Evolutionary conservation across 2,329 filamentous ascomycete genomes (phyloP).

Genomic region (Penicillium griseofulvum): DNA sequence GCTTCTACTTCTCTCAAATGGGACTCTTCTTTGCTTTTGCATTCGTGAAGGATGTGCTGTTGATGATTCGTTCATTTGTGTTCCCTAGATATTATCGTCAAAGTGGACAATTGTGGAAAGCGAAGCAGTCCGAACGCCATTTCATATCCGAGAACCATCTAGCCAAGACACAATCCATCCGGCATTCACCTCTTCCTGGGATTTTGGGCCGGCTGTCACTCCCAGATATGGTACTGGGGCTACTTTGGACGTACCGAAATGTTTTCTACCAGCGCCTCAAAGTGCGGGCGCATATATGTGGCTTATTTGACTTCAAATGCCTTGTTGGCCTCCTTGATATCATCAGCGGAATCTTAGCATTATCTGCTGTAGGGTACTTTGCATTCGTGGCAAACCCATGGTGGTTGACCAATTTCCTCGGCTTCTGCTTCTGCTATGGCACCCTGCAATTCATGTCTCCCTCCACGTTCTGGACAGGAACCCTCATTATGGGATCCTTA

Average conservation of each 20-base stretch:
- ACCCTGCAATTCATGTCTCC: slow-evolving; percentile 82
- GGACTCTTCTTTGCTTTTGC: slow-evolving; percentile 74
- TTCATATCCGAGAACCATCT: slow-evolving; percentile 24
- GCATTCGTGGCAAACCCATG: slow-evolving; percentile 60
- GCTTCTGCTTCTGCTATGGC: slow-evolving; percentile 81
- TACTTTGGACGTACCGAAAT: slow-evolving; percentile 52
- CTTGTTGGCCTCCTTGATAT: slow-evolving; percentile 47
- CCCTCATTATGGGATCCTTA: slow-evolving; percentile 70
- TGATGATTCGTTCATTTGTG: slow-evolving; percentile 62
- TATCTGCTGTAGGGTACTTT: slow-evolving; percentile 62
- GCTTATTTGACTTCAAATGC: slow-evolving; percentile 45
- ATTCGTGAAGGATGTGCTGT: slow-evolving; percentile 69
- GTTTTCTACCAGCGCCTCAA: slow-evolving; percentile 51
- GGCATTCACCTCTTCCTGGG: slow-evolving; percentile 53
- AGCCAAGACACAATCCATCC: slow-evolving; percentile 18
- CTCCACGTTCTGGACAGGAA: slow-evolving; percentile 80
- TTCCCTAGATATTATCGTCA: slow-evolving; percentile 70
- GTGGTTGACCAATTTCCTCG: slow-evolving; percentile 80
- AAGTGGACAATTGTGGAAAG: slow-evolving; percentile 51
- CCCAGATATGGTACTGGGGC: slow-evolving; percentile 29
- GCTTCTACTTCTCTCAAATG: slow-evolving; percentile 77
- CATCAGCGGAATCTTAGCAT: slow-evolving; percentile 57
- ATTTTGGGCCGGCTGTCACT: slow-evolving; percentile 50
- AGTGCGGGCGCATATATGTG: slow-evolving; percentile 55
- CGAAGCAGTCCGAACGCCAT: slow-evolving; percentile 30